A percentile compares a stretch with the other conserved stretches of the same genome.
Conservation (phyloP, 2,329 filamentous ascomycete species). For the Xylariaceae sp. region DNA sequence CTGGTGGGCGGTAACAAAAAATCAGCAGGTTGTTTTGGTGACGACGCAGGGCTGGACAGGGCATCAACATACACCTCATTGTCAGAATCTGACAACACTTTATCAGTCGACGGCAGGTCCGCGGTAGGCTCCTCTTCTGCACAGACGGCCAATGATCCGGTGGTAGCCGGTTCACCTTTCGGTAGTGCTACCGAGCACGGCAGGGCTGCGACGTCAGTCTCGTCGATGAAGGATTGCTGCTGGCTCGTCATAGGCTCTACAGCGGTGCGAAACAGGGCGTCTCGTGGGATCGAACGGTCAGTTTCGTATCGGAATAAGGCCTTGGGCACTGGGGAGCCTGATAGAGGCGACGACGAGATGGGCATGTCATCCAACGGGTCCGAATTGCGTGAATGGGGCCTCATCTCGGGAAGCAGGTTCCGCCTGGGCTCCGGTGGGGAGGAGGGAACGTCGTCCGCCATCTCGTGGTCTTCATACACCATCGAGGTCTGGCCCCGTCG, state of each 20-base stretch:
- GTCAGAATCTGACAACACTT: slow-evolving; percentile 39
- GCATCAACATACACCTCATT: slow-evolving; percentile 48
- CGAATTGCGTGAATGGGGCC: slow-evolving; percentile 40
- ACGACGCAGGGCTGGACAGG: slow-evolving; percentile 36
- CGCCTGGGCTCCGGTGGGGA: slow-evolving; percentile 52
- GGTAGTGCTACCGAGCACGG: not conserved
- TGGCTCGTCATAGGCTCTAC: slow-evolving; percentile 1
- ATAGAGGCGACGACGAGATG: slow-evolving; percentile 29
- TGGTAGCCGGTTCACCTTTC: not conserved
- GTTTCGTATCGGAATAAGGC: not conserved
- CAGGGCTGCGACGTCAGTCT: not conserved
- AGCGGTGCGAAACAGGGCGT: not conserved
- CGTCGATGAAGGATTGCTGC: not conserved
- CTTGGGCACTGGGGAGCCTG: slow-evolving; percentile 39
- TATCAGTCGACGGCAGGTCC: not conserved
- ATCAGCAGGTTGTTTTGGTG: slow-evolving; percentile 19
- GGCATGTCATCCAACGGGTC: slow-evolving; percentile 41
- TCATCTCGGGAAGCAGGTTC: slow-evolving; percentile 48
- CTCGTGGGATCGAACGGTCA: not conserved
- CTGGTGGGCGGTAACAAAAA: not conserved
- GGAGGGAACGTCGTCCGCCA: slow-evolving; percentile 49
- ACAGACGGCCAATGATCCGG: not conserved
- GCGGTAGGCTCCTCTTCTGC: not conserved
- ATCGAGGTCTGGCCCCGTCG: slow-evolving; percentile 48
- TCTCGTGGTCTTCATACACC: slow-evolving; percentile 40